Conservation (phyloP, 2,329 filamentous ascomycete genomes). For the Tolypocladium sp. region DNA sequence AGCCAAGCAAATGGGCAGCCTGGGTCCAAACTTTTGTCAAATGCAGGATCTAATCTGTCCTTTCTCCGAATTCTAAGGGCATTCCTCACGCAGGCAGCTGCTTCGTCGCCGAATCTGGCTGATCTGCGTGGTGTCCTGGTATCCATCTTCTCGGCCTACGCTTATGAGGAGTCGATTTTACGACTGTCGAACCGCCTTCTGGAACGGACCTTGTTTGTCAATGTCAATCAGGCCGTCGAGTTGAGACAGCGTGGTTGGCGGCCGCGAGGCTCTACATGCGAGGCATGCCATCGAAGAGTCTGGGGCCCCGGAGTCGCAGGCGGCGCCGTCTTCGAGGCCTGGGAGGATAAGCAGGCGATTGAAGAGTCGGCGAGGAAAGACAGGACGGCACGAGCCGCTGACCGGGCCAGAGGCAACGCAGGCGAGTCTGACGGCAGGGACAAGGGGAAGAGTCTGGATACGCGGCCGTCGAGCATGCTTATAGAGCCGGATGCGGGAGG, state of each 20-base stretch:
- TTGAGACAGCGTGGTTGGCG: constrained; percentile 83
- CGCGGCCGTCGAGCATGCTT: constrained; percentile 30
- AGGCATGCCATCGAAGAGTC: constrained; percentile 69
- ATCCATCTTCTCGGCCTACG: constrained; percentile 90
- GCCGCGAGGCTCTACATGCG: constrained; percentile 77
- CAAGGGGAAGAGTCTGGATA: constrained; percentile 34
- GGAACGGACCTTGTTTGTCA: constrained; percentile 79
- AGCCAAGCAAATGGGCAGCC: constrained; percentile 24
- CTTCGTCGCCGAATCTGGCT: constrained; percentile 73
- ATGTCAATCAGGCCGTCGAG: constrained; percentile 64
- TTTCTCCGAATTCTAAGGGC: constrained; percentile 85
- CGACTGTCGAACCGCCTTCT: constrained; percentile 77
- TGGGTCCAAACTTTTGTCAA: constrained; percentile 24
- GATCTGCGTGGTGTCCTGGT: constrained; percentile 77
- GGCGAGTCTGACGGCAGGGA: constrained; percentile 23
- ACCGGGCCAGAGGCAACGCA: constrained; percentile 27
- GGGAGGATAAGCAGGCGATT: constrained; percentile 54
- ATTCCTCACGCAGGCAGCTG: constrained; percentile 76
- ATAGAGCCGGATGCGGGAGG: constrained; percentile 17
- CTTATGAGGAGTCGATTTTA: constrained; percentile 87
- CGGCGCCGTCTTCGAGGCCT: constrained; percentile 68
- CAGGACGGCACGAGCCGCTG: constrained; percentile 25
- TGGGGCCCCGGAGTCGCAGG: constrained; percentile 81
- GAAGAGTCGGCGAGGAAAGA: constrained; percentile 37
- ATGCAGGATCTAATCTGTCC: constrained; percentile 51